A percentile compares a stretch with the other conserved stretches of the same genome.
Conservation (phyloP, 495 filamentous ascomycete species). For the Aspergillus asperescens region DNA sequence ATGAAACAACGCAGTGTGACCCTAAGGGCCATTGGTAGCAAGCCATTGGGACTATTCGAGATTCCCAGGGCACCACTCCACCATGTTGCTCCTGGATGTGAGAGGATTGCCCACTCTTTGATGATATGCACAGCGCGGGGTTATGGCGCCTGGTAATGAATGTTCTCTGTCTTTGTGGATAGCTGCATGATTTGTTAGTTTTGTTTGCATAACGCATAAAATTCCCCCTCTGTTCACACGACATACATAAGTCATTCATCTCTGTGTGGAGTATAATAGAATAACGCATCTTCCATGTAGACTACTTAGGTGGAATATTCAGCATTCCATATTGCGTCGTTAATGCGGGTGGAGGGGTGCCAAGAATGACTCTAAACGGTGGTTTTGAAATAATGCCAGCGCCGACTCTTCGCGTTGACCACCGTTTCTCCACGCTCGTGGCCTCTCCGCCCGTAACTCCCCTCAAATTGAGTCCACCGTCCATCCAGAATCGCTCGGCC, state of each 20-base stretch:
- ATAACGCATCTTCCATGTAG: no score
- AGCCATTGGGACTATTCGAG: background rate
- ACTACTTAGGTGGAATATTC: background rate
- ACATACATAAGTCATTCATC: conserved; percentile 13
- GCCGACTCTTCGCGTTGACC: conserved; percentile 4
- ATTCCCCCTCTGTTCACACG: conserved; percentile 2
- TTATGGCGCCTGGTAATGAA: conserved; percentile 38
- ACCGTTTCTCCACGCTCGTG: conserved; percentile 7
- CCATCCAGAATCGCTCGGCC: background rate
- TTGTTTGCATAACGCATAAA: conserved; percentile 15
- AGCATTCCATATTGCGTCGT: conserved; percentile 8
- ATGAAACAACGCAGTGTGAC: conserved; percentile 8
- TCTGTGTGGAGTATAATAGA: background rate
- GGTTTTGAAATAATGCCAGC: conserved; percentile 7
- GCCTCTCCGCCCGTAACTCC: conserved; percentile 6
- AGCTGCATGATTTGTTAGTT: conserved; percentile 19
- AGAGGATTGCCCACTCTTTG: conserved; percentile 16
- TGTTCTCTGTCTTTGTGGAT: conserved; percentile 20
- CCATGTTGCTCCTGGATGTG: conserved; percentile 5
- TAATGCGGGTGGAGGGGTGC: conserved; percentile 13
- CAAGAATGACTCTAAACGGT: conserved; percentile 18
- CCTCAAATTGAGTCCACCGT: background rate
- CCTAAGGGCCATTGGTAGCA: conserved; percentile 3
- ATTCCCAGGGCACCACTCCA: conserved; percentile 4
- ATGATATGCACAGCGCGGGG: conserved; percentile 46